A percentile compares a stretch with the other conserved stretches of the same genome.
phyloP scores from a whole-genome alignment of 2,329 filamentous ascomycete genomes.

The Sporothrix pseudoabietina region DNA sequence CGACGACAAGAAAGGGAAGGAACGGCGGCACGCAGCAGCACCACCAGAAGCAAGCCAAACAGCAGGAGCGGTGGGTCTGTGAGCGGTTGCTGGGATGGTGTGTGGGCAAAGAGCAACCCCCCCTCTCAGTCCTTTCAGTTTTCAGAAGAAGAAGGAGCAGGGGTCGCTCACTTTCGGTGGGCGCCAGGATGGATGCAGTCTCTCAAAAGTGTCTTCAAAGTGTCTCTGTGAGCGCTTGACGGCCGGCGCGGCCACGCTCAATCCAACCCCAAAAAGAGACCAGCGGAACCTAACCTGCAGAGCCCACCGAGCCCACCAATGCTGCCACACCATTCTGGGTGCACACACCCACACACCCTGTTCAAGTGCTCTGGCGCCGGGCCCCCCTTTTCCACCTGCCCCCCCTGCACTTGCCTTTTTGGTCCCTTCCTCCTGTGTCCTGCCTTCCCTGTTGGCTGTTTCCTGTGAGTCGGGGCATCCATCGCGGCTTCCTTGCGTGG shows the following conservation, averaged over 20 bases:
- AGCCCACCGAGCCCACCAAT: background rate
- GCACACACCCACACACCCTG: constrained; percentile 25
- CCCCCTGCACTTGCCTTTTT: constrained; percentile 27
- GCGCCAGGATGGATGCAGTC: background rate
- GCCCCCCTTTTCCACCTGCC: constrained; percentile 15
- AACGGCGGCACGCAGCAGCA: background rate
- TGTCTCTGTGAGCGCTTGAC: constrained; percentile 2
- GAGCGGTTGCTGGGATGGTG: constrained; percentile 11
- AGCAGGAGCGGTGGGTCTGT: constrained; percentile 2
- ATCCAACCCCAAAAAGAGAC: constrained; percentile 9
- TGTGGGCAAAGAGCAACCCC: background rate
- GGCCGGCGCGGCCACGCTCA: constrained; percentile 17
- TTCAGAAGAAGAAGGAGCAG: background rate
- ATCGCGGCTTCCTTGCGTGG: background rate
- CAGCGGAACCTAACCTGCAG: background rate
- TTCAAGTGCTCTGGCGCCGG: constrained; percentile 21
- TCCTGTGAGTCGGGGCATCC: constrained; percentile 10
- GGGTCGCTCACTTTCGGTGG: background rate
- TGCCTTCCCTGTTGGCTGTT: constrained; percentile 8
- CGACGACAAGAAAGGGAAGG: background rate
- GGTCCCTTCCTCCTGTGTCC: constrained; percentile 6
- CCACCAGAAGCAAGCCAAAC: too few relatives aligned
- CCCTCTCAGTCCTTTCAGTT: background rate
- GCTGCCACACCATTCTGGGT: constrained; percentile 26
- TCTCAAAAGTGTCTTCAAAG: too few relatives aligned